Evolutionary conservation across 1,284 basidiomycete species (phyloP).

Genomic region (Pterulicium gracile): DNA sequence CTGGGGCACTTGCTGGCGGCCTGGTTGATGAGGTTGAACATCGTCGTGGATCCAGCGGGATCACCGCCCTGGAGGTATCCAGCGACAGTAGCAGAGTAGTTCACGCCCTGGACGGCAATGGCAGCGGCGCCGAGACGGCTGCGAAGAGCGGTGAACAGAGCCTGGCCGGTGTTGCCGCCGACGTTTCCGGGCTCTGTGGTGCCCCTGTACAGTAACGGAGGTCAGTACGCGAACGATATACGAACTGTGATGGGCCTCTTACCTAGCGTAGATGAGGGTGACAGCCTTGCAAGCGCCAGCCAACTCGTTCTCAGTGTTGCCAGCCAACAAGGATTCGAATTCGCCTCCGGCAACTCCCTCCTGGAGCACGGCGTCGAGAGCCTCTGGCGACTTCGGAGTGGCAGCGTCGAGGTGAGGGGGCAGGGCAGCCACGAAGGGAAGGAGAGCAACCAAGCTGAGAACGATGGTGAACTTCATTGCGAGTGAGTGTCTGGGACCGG

Average conservation of each 20-base stretch:
- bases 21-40: conserved; percentile 20
- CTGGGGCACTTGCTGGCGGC: conserved; percentile 22
- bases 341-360: background rate
- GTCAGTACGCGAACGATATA: background rate
- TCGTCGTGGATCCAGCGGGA: conserved; percentile 20
- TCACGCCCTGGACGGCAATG: conserved; percentile 23
- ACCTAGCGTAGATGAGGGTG: background rate
- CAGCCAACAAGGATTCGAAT: background rate
- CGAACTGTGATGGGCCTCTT: background rate
- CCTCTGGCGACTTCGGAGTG: background rate
- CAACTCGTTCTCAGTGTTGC: background rate
- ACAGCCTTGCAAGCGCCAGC: background rate
- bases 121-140: conserved; percentile 15
- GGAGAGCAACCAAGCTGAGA: background rate
- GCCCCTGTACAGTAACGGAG: background rate
- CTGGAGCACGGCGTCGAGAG: background rate
- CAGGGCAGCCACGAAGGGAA: background rate
- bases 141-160: conserved; percentile 18
- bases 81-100: conserved; percentile 21
- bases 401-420: background rate
- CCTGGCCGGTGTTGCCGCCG: conserved; percentile 21
- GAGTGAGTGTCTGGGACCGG: too few relatives aligned
- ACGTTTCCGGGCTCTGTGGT: conserved; percentile 7
- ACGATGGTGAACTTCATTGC: background rate
- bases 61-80: conserved; percentile 26